These are phyloP conservation scores for Alternaria rosae DNA, from an alignment of 2,329 filamentous ascomycete species.

Conservation along the genomic window DNA sequence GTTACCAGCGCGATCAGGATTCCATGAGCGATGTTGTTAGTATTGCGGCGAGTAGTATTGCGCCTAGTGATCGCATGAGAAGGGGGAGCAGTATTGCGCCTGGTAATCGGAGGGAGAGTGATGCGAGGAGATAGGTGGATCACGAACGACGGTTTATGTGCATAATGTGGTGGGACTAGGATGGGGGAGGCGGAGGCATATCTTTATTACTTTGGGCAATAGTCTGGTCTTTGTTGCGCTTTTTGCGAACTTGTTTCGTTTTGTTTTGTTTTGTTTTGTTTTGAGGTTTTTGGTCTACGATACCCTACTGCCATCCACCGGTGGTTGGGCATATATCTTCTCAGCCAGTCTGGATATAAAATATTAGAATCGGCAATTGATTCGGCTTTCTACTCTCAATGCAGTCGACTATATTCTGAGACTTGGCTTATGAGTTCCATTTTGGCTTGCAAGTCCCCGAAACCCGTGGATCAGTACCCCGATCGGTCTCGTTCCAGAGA, in stretches of 20 bases:
- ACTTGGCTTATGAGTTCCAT: too few species aligned
- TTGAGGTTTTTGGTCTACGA: slow-evolving; percentile 8
- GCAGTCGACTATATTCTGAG: too few species aligned
- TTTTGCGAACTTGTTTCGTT: neutral
- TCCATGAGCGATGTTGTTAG: slow-evolving; percentile 27
- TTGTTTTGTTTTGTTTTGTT: neutral
- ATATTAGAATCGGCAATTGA: neutral
- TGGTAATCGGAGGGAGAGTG: slow-evolving; percentile 15
- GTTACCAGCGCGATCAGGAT: slow-evolving; percentile 31
- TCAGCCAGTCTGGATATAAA: neutral
- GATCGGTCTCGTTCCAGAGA: too few species aligned
- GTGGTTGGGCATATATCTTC: slow-evolving; percentile 15
- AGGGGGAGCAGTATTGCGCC: slow-evolving; percentile 10
- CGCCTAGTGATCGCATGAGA: slow-evolving; percentile 14
- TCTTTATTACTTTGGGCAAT: slow-evolving; percentile 4
- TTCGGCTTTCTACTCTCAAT: neutral
- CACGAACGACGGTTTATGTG: neutral
- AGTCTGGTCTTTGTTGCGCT: neutral
- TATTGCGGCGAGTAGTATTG: slow-evolving; percentile 12
- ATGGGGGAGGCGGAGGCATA: neutral
- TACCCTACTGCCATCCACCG: slow-evolving; percentile 17
- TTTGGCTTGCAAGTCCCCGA: too few species aligned
- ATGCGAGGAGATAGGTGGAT: slow-evolving; percentile 5
- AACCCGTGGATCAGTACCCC: too few species aligned
- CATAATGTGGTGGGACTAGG: slow-evolving; percentile 2